Evolutionary conservation across 2,329 filamentous ascomycete genomes (phyloP).

Genomic region (Diaporthe aspalathi): DNA sequence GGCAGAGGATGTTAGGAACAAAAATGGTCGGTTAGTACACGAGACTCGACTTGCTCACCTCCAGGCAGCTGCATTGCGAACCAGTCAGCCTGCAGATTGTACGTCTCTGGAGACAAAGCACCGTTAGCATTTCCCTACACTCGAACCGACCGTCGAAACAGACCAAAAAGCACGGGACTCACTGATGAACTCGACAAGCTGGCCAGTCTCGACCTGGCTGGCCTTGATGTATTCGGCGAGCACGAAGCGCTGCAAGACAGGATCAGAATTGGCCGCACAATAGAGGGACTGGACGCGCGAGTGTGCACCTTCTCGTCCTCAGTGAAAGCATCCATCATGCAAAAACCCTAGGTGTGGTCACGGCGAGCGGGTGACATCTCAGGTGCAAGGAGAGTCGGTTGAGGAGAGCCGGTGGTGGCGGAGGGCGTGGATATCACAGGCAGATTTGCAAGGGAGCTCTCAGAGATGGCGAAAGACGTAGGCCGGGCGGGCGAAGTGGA

Average conservation of each 20-base stretch:
- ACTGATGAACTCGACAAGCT: constrained; percentile 60
- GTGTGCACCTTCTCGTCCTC: constrained; percentile 64
- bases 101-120: constrained; percentile 34
- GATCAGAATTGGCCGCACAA: constrained; percentile 18
- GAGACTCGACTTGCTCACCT: constrained; percentile 43
- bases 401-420: neutral
- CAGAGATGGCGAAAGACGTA: constrained; percentile 26
- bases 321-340: constrained; percentile 59
- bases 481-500: constrained; percentile 30
- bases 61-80: constrained; percentile 50
- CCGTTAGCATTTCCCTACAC: neutral
- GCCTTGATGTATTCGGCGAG: constrained; percentile 69
- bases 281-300: constrained; percentile 29
- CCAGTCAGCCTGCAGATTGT: constrained; percentile 49
- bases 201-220: constrained; percentile 60
- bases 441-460: constrained; percentile 30
- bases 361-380: constrained; percentile 36
- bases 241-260: constrained; percentile 62
- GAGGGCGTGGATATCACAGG: constrained; percentile 23
- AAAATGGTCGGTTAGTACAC: neutral
- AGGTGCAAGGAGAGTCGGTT: constrained; percentile 21
- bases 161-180: neutral
- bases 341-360: constrained; percentile 37
- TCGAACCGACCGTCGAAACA: neutral
- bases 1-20: constrained; percentile 35